Percentiles rank a stretch among this genome's conserved stretches.
Evolutionary conservation across 768 basidiomycete genomes (phyloP).

Genomic region (Mycena sanguinolenta): DNA sequence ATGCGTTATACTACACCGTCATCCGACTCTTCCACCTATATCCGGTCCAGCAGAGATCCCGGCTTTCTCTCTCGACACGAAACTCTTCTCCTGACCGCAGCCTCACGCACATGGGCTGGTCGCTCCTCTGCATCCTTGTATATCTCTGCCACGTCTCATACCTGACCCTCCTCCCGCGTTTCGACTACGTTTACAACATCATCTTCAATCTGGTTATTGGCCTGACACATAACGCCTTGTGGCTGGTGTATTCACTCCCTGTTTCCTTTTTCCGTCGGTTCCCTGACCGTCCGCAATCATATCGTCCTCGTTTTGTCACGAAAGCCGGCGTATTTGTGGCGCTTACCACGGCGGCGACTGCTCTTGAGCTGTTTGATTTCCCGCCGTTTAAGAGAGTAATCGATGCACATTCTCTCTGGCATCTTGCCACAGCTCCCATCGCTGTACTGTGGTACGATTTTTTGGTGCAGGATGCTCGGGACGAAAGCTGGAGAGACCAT

Average conservation of each 20-base stretch:
- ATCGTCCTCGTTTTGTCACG: conserved; percentile 68
- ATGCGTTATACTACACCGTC: conserved; percentile 82
- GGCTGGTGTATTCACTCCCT: conserved; percentile 81
- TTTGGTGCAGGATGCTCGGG: conserved; percentile 77
- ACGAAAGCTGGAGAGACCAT: conserved; percentile 73
- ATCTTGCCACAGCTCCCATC: conserved; percentile 85
- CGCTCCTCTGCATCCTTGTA: conserved; percentile 63
- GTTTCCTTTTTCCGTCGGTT: conserved; percentile 67
- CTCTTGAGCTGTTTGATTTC: conserved; percentile 93
- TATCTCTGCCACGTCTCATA: conserved; percentile 85
- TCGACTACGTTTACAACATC: conserved; percentile 97
- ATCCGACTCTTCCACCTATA: conserved; percentile 86
- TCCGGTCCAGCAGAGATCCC: conserved; percentile 49
- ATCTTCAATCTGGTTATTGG: conserved; percentile 84
- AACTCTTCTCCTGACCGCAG: conserved; percentile 36
- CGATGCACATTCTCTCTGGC: conserved; percentile 96
- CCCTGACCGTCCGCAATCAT: conserved; percentile 64
- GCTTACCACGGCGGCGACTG: conserved; percentile 79
- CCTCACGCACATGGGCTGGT: conserved; percentile 54
- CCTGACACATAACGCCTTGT: conserved; percentile 82
- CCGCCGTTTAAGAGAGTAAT: conserved; percentile 80
- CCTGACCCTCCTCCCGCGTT: conserved; percentile 79
- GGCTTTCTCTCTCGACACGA: conserved; percentile 43
- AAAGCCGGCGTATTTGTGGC: conserved; percentile 73
- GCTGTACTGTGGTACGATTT: conserved; percentile 90